Evolutionary conservation across 1,284 basidiomycete genomes (phyloP), one percentile per base, ranked within the genome.

Genomic region (Neotropicomus parvogracilis): DNA sequence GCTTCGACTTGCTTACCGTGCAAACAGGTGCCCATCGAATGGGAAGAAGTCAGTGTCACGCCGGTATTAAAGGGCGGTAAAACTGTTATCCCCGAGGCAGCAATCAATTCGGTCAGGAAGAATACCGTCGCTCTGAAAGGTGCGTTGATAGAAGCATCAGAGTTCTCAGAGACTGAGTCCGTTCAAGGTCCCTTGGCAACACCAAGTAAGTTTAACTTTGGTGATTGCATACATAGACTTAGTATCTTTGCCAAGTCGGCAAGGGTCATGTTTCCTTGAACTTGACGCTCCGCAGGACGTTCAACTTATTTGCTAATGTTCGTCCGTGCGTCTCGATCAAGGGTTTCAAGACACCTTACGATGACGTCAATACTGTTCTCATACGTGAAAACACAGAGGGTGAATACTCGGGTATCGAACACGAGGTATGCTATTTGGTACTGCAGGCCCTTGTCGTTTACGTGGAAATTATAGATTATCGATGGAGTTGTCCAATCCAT

Each of bases 301-400:
- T 99, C 78, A 91, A 93, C 70, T 83, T 99, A 50, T 99, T 97
- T 67, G 97, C 97, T 66, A 99, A 99, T 69, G 95, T 99, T 59
- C 85, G 95, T 55, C 97, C 95, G 42, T 99, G 97, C 68, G 83
- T 85, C 42, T 98, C 95, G 40, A 92, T 99, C 72, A 75, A 91
- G 70, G 97, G 97, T 38, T 98, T 87, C 80, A 97, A 97, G 78
- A 99, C 97, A 0, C 89, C 95, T 8, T 98, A 99, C 67, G 95
- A 98, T 68, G 87, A 98, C 65, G 97, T 99, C 59, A 90, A 99
- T 78, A 95, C 91, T 21, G 95, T 97, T 44, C 77, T 99, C 58
- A 99, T 99, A 70, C 91, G 97, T 65, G 97, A 99, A 75, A 99
- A 99, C 74, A 99, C 97, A 26, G 97, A 99, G 74, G 97, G 97